Evolutionary conservation across 2,329 filamentous ascomycete genomes (phyloP), one percentile per base, ranked within the genome.

Genomic region (Chrysoporthe deuterocubensis): DNA sequence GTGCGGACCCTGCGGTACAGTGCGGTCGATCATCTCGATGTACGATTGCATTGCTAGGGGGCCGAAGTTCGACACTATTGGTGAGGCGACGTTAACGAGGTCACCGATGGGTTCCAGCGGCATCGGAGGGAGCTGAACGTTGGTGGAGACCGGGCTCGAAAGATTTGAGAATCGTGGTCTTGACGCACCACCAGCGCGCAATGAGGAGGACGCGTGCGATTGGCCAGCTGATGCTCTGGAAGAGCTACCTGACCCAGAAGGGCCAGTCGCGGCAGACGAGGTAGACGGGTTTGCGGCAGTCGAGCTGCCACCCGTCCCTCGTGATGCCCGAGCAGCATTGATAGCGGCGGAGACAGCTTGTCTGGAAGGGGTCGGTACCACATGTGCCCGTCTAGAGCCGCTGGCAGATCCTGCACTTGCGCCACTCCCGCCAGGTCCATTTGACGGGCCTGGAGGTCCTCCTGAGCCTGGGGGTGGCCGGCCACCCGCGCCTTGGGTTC

Each of bases 1-100:
- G 2, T 74, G 75, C 0, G 81, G 80, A 0, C 87, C 88, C 63
- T 83, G 81, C 0, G 83, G 81, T 0, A 90, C 80, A 16, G 83
- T 77, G 6, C 79, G 76, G 66, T 90, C 85, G 63, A 90, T 87
- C 68, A 88, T 76, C 11, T 80, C 78, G 46, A 78, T 81, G 64
- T 85, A 84, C 3, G 82, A 81, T n/a, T 76, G 74, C 11, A 79
- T 75, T 7, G 80, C 76, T 62, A 78, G 76, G 0, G 77, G 74
- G 1, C 75, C 74, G n/a, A 77, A 71, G 13, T 74, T 75, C 9
- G 78, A 74, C 68, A 75, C 73, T 26, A 75, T 74, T 57, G 78
- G 74, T 21, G 75, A 71, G 52, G 79, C 76, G 32, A 76, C 66
- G 50, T 76, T 73, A 16, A 71, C 74, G 60, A 76, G 71, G n/a